Conservation (phyloP, 192 early-diverging fungal genomes). For the Coemansia erecta region DNA sequence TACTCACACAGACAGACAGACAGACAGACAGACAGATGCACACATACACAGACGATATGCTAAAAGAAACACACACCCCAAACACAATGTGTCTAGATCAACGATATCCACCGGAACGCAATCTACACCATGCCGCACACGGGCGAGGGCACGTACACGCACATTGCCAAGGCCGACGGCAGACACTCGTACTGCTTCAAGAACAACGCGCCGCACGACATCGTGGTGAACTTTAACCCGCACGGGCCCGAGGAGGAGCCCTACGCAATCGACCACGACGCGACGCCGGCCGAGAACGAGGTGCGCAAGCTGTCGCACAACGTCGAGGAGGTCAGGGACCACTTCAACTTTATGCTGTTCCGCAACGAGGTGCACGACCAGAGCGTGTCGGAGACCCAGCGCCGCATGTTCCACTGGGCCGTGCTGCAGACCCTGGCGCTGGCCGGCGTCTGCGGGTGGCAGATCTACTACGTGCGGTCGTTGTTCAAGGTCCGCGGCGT, state of each 20-base stretch:
- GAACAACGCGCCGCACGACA: slow-evolving; percentile 45
- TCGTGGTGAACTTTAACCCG: slow-evolving; percentile 53
- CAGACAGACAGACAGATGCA: no score
- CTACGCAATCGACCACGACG: slow-evolving; percentile 29
- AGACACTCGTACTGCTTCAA: slow-evolving; percentile 50
- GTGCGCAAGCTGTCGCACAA: slow-evolving; percentile 50
- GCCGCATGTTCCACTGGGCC: slow-evolving; percentile 49
- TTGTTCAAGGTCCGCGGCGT: slow-evolving; percentile 53
- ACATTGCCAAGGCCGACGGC: slow-evolving; percentile 33
- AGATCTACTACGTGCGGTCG: slow-evolving; percentile 52
- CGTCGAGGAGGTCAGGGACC: slow-evolving; percentile 48
- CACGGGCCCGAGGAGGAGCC: slow-evolving; percentile 47
- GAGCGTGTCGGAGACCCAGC: slow-evolving; percentile 42
- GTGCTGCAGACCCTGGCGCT: slow-evolving; percentile 42
- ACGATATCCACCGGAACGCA: slow-evolving; percentile 31
- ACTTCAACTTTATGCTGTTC: slow-evolving; percentile 53
- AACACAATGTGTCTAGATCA: no score
- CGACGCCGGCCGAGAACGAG: slow-evolving; percentile 40
- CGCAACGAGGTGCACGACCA: slow-evolving; percentile 51
- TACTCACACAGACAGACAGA: no score
- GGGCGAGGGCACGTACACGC: slow-evolving; percentile 44
- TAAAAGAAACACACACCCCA: no score
- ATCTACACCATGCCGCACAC: slow-evolving; percentile 44
- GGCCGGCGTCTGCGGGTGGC: slow-evolving; percentile 49
- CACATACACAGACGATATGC: no score